A percentile compares a stretch with the other conserved stretches of the same genome.
Conservation (phyloP, 116 monocot genomes). For the Trichopus zeylanicus region DNA sequence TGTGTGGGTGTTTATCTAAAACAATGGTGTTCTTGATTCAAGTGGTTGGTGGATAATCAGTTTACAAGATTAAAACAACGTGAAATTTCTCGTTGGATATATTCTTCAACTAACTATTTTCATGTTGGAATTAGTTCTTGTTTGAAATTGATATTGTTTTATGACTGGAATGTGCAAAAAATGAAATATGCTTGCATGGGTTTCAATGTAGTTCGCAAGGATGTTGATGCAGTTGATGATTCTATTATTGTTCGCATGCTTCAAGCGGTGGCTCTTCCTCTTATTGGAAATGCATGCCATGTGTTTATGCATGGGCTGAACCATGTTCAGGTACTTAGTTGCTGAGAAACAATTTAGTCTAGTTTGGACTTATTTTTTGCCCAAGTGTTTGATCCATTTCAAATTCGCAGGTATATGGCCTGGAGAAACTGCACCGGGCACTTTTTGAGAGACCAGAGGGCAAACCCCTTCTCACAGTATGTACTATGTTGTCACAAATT, state of each 20-base stretch:
- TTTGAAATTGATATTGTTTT: too few species aligned
- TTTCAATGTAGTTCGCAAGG: slow-evolving; percentile 45
- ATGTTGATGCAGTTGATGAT: slow-evolving; percentile 48
- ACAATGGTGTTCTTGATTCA: too few species aligned
- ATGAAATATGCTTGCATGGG: too few species aligned
- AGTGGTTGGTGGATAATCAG: too few species aligned
- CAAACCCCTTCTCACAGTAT: slow-evolving; percentile 79
- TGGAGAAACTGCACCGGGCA: slow-evolving; percentile 66
- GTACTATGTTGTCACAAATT: not conserved
- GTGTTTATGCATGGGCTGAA: slow-evolving; percentile 93
- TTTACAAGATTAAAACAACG: too few species aligned
- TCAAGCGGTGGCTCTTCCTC: slow-evolving; percentile 68
- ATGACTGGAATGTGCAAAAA: too few species aligned
- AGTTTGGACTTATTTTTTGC: not conserved
- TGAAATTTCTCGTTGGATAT: too few species aligned
- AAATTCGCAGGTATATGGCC: slow-evolving; percentile 66
- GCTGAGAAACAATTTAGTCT: not conserved
- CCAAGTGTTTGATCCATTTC: not conserved
- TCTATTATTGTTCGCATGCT: slow-evolving; percentile 50
- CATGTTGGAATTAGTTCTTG: too few species aligned
- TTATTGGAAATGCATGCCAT: slow-evolving; percentile 83
- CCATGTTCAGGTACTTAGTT: slow-evolving; percentile 71
- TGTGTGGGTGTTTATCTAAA: too few species aligned
- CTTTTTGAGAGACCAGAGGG: slow-evolving; percentile 56
- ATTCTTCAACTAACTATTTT: too few species aligned